These are phyloP conservation scores for Sporobolomyces roseus DNA, from an alignment of 768 basidiomycete genomes.

Conservation along the genomic window DNA sequence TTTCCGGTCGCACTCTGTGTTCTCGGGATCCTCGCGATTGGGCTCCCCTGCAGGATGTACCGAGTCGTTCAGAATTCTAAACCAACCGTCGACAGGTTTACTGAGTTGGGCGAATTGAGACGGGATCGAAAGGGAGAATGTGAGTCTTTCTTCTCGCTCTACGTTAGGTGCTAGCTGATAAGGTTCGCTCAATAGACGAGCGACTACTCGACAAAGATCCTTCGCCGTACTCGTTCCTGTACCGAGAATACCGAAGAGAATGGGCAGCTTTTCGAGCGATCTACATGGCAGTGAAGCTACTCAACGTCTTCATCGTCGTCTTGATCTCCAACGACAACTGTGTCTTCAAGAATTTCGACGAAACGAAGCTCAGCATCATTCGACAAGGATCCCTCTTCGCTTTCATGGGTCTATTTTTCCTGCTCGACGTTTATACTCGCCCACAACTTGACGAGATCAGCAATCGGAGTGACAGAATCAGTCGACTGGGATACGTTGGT, in stretches of 20 bases:
- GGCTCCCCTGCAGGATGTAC: conserved; percentile 66
- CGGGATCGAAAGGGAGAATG: conserved; percentile 56
- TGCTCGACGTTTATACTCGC: conserved; percentile 44
- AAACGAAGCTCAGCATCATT: conserved; percentile 57
- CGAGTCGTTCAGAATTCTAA: conserved; percentile 58
- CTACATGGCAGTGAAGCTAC: conserved; percentile 58
- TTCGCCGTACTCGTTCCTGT: conserved; percentile 68
- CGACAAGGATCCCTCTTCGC: conserved; percentile 62
- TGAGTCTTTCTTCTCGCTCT: neutral
- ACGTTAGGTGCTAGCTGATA: neutral
- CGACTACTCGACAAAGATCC: conserved; percentile 61
- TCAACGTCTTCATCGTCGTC: conserved; percentile 62
- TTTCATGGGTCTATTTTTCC: conserved; percentile 61
- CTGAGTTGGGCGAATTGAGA: conserved; percentile 65
- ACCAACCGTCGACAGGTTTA: conserved; percentile 64
- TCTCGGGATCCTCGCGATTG: conserved; percentile 55
- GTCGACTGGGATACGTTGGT: conserved; percentile 64
- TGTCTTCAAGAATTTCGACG: conserved; percentile 58
- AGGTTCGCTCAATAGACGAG: conserved; percentile 53
- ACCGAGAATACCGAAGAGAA: conserved; percentile 64
- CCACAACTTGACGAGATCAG: conserved; percentile 37
- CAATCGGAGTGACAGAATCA: conserved; percentile 55
- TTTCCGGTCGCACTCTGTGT: conserved; percentile 60
- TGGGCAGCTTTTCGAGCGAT: conserved; percentile 56
- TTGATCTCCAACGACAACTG: conserved; percentile 68